Evolutionary conservation across 2,329 filamentous ascomycete species (phyloP).

Genomic region (Claviceps digitariae): DNA sequence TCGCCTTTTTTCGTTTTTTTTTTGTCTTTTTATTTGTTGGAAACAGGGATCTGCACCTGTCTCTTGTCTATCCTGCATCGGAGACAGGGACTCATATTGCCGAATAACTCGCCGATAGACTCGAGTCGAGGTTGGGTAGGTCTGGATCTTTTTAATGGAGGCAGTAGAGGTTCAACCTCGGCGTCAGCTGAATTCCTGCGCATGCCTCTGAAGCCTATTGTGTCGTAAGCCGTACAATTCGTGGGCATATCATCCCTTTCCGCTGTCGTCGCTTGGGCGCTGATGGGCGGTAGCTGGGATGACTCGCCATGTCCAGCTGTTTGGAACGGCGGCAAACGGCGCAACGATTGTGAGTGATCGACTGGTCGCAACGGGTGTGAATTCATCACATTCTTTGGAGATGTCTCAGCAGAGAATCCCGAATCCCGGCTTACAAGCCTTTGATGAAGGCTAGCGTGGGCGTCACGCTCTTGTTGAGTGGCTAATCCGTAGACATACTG

Average conservation of each 20-base stretch:
- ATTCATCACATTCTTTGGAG: conserved; percentile 2
- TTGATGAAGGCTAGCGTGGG: conserved; percentile 34
- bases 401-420: conserved; percentile 24
- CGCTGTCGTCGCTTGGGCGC: conserved; percentile 4
- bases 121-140: conserved; percentile 39
- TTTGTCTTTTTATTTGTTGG: neutral
- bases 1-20: neutral
- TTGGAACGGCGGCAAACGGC: conserved; percentile 2
- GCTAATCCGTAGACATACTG: conserved; percentile 46
- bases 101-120: conserved; percentile 42
- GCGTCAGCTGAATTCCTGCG: conserved; percentile 30
- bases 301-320: conserved; percentile 1
- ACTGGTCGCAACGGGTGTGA: conserved; percentile 1
- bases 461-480: conserved; percentile 35
- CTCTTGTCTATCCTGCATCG: conserved; percentile 34
- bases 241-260: conserved; percentile 7
- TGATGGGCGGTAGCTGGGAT: conserved; percentile 7
- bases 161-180: conserved; percentile 37
- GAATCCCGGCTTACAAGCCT: conserved; percentile 28
- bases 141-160: conserved; percentile 39
- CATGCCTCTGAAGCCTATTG: neutral
- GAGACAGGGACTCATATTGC: conserved; percentile 34
- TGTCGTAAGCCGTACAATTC: neutral
- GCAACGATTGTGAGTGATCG: neutral
- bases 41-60: conserved; percentile 22